These are phyloP conservation scores for Claviceps maximensis DNA, from an alignment of 2,329 filamentous ascomycete species.

Conservation along the genomic window DNA sequence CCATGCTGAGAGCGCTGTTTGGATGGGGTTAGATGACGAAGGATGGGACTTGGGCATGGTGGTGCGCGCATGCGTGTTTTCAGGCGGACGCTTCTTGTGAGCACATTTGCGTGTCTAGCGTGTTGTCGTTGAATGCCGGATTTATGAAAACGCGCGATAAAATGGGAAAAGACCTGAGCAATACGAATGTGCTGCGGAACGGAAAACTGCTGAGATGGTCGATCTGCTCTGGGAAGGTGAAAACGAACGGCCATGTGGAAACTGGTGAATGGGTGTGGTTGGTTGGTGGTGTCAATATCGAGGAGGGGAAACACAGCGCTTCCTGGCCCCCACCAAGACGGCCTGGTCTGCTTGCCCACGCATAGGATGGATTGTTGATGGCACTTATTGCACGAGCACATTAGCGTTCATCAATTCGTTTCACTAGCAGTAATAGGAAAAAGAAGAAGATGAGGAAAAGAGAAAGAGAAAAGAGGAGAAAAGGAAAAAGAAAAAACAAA, in stretches of 20 bases:
- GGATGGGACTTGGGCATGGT: slow-evolving; percentile 15
- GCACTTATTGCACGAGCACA: neutral
- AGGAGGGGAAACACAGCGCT: neutral
- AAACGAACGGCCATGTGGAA: neutral
- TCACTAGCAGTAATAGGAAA: neutral
- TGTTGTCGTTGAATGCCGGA: neutral
- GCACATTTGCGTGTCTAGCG: neutral
- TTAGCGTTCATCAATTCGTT: neutral
- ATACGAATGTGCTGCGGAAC: neutral
- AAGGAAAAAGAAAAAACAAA: neutral
- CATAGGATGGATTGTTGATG: neutral
- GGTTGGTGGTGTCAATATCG: too few species aligned
- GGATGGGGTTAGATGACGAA: slow-evolving; percentile 16
- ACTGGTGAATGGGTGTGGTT: neutral
- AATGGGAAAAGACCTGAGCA: neutral
- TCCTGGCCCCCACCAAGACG: neutral
- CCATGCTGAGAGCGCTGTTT: slow-evolving; percentile 19
- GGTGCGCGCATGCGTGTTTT: neutral
- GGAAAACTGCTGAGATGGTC: neutral
- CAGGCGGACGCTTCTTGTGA: neutral
- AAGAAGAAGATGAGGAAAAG: neutral
- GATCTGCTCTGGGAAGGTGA: neutral
- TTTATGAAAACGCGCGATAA: neutral
- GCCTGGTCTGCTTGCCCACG: neutral
- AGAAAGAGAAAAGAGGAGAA: too few species aligned